Conservation (phyloP, 176 grass and related monocot species). For the Oryza meridionalis region DNA sequence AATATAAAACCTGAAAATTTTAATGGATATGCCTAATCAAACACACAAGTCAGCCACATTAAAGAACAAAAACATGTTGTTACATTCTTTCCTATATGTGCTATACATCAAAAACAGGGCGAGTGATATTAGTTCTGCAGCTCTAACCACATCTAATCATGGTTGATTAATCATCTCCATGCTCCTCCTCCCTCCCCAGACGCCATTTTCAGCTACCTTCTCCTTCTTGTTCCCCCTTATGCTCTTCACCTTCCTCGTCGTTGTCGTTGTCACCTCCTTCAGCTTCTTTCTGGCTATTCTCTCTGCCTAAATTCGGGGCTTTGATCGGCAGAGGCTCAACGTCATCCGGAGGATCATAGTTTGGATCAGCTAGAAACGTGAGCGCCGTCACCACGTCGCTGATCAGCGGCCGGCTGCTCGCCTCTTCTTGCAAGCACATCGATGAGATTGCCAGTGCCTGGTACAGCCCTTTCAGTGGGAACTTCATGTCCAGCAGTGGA, state of each 20-base stretch:
- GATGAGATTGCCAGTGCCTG: conserved; percentile 90
- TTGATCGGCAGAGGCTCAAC: conserved; percentile 50
- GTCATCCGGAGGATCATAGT: conserved; percentile 61
- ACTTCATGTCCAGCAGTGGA: conserved; percentile 64
- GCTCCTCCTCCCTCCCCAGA: not conserved
- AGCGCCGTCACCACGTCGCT: conserved; percentile 85
- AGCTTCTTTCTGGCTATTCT: conserved; percentile 22
- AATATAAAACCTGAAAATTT: not conserved
- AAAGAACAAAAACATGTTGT: conserved; percentile 18
- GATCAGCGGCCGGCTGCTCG: conserved; percentile 67
- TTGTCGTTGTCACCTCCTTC: conserved; percentile 4
- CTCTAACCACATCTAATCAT: not conserved
- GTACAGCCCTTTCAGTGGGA: conserved; percentile 71
- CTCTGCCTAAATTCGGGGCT: conserved; percentile 35
- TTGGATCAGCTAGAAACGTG: conserved; percentile 64
- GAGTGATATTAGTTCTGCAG: not conserved
- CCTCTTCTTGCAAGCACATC: conserved; percentile 92
- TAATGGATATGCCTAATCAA: conserved; percentile 31
- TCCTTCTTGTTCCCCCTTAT: not conserved
- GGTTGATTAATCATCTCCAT: conserved; percentile 33
- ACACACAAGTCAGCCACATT: conserved; percentile 12
- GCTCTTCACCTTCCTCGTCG: not conserved
- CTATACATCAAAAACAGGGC: conserved; percentile 19
- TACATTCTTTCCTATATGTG: conserved; percentile 47
- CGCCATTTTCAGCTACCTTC: conserved; percentile 29